Evolutionary conservation across 78 protist genomes (phyloP).

Genomic region (Dictyostelium brefeldianum): DNA sequence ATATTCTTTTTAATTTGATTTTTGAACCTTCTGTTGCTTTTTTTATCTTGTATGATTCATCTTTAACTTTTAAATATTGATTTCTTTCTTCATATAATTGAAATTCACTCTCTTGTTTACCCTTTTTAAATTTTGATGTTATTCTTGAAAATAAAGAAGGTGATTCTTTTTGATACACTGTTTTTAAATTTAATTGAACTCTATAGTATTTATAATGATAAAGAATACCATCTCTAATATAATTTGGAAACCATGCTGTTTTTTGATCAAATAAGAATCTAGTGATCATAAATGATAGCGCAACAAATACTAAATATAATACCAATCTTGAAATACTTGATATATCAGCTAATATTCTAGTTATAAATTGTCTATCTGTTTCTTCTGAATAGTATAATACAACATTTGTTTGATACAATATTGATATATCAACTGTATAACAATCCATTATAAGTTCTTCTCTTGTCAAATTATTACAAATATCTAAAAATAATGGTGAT

Average conservation of each 20-base stretch:
- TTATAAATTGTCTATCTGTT: background rate
- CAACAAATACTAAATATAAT: background rate
- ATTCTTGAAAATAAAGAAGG: background rate
- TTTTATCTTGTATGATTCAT: background rate
- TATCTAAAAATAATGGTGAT: background rate
- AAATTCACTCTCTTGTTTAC: background rate
- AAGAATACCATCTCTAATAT: background rate
- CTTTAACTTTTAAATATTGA: background rate
- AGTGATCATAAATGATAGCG: background rate
- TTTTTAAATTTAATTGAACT: background rate
- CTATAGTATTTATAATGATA: background rate
- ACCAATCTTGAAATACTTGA: background rate
- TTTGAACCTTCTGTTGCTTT: background rate
- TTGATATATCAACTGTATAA: background rate
- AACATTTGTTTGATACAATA: background rate
- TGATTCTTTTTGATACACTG: background rate
- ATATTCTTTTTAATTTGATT: background rate
- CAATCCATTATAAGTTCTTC: background rate
- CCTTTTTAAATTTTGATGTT: background rate
- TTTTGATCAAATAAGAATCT: background rate
- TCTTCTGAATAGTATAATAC: background rate
- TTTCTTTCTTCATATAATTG: background rate
- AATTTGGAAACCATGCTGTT: constrained; percentile 1
- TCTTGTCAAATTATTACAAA: background rate
- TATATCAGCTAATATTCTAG: background rate